These are phyloP conservation scores for Globisporangium echinulatum DNA, from an alignment of 352 stramenopile species.

Conservation along the genomic window DNA sequence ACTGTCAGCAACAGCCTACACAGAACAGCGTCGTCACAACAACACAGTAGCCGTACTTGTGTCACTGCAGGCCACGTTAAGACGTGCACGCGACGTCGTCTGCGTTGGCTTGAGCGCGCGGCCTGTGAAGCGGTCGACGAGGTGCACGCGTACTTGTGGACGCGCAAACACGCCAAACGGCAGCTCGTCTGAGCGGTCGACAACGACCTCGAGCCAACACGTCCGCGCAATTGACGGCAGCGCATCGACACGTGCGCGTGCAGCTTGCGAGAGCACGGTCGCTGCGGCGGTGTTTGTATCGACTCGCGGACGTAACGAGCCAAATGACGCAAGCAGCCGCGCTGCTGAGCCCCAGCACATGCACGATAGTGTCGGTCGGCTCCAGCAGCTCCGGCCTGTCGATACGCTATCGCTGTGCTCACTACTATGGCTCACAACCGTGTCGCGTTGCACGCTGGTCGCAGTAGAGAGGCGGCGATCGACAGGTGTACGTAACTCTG, in stretches of 20 bases:
- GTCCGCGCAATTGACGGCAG: constrained; percentile 10
- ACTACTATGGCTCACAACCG: neutral
- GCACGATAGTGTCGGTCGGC: constrained; percentile 4
- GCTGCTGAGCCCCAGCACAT: constrained; percentile 1
- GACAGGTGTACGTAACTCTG: neutral
- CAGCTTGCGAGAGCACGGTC: neutral
- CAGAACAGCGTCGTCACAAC: neutral
- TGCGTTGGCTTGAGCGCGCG: constrained; percentile 23
- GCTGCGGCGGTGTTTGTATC: neutral
- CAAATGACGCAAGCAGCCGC: constrained; percentile 3
- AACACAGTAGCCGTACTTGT: constrained; percentile 6
- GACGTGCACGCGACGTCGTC: constrained; percentile 16
- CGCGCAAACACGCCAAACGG: constrained; percentile 36
- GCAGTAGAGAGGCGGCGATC: neutral
- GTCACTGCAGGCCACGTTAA: constrained; percentile 3
- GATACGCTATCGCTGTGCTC: neutral
- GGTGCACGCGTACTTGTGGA: constrained; percentile 37
- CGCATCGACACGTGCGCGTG: neutral
- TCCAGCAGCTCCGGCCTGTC: constrained; percentile 9
- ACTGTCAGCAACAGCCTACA: neutral
- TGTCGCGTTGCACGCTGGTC: neutral
- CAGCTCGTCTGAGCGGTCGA: constrained; percentile 45
- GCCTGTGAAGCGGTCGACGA: constrained; percentile 49
- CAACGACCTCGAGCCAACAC: constrained; percentile 26
- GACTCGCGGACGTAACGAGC: constrained; percentile 1